phyloP scores from a whole-genome alignment of 768 basidiomycete species.

The Pluteus cervinus region DNA sequence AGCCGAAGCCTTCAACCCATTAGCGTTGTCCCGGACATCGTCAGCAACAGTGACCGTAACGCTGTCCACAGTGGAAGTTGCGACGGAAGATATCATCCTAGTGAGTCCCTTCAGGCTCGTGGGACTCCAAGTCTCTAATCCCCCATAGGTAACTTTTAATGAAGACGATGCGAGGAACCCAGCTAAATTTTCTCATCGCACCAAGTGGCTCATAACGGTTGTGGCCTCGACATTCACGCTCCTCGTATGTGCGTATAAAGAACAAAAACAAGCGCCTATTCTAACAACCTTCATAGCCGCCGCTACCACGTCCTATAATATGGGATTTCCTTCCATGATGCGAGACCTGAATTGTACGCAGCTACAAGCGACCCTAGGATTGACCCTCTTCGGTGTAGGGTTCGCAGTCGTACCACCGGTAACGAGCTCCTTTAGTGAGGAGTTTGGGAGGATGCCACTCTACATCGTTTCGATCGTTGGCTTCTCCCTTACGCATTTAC shows the following conservation, averaged over 20 bases:
- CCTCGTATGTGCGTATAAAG: conserved; percentile 32
- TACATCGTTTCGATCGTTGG: conserved; percentile 46
- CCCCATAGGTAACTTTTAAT: too few species aligned
- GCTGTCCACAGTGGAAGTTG: too few species aligned
- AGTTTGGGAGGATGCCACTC: conserved; percentile 59
- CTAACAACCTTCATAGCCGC: conserved; percentile 39
- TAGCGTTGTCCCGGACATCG: too few species aligned
- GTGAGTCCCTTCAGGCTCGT: too few species aligned
- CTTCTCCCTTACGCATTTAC: conserved; percentile 46
- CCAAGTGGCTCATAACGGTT: conserved; percentile 23
- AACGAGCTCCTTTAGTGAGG: conserved; percentile 66
- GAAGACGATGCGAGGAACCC: conserved; percentile 33
- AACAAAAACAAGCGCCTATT: conserved; percentile 3
- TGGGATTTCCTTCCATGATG: conserved; percentile 55
- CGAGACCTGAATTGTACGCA: conserved; percentile 38
- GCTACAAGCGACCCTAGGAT: conserved; percentile 40
- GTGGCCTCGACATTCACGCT: conserved; percentile 43
- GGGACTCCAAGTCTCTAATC: too few species aligned
- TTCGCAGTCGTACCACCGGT: conserved; percentile 61
- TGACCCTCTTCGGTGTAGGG: conserved; percentile 51
- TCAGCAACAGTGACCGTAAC: too few species aligned
- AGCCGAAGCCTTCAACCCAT: too few species aligned
- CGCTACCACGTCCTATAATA: conserved; percentile 37
- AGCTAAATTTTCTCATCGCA: conserved; percentile 25
- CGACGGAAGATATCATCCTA: too few species aligned